Evolutionary conservation across 2,329 filamentous ascomycete species (phyloP).

Genomic region (Pestalotiopsis sp.): DNA sequence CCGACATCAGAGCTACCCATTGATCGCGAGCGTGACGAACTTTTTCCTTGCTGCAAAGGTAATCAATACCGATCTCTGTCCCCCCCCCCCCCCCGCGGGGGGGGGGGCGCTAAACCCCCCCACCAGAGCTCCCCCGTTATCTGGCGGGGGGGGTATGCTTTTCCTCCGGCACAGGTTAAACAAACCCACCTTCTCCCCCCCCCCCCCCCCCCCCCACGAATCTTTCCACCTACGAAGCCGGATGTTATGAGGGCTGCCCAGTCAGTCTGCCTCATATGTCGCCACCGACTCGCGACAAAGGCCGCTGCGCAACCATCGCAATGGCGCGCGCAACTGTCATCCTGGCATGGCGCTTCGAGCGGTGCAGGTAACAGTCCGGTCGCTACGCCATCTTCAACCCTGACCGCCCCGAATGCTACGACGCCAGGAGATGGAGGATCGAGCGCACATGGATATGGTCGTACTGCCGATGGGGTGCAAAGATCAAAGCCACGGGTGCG

Average conservation of each 20-base stretch:
- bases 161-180: too few relatives aligned
- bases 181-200: too few relatives aligned
- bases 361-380: not conserved
- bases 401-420: not conserved
- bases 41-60: not conserved
- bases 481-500: not conserved
- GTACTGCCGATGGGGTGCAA: not conserved
- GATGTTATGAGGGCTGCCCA: slow-evolving; percentile 27
- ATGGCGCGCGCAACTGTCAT: slow-evolving; percentile 20
- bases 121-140: too few relatives aligned
- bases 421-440: not conserved
- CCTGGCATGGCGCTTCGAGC: slow-evolving; percentile 19
- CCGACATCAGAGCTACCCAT: not conserved
- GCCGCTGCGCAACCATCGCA: slow-evolving; percentile 17
- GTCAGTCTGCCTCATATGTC: slow-evolving; percentile 30
- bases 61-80: not conserved
- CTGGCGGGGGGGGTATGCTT: too few relatives aligned
- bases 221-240: too few relatives aligned
- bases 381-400: not conserved
- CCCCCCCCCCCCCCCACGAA: too few relatives aligned
- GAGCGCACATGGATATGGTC: not conserved
- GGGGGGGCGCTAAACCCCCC: too few relatives aligned
- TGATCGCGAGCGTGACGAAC: not conserved
- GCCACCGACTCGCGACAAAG: slow-evolving; percentile 25
- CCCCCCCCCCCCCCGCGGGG: too few relatives aligned